Percentiles rank a stretch among this genome's conserved stretches.
Conservation (phyloP, 108 stramenopile genomes). For the Cyclotella kingstonii region DNA sequence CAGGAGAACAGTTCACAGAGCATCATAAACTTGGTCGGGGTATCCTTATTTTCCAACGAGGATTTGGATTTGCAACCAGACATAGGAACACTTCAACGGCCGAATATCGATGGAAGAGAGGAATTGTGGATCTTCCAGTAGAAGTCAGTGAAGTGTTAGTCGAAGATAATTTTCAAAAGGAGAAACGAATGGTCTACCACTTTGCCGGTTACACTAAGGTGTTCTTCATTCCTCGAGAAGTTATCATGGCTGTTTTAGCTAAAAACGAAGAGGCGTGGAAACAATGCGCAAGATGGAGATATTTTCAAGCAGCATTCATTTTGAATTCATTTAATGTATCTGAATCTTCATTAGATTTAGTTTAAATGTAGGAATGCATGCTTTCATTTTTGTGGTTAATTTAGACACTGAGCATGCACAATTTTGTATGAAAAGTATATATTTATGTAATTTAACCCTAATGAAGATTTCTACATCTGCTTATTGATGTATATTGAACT, state of each 20-base stretch:
- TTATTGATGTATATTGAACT: no score
- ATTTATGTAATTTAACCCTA: no score
- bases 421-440: no score
- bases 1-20: conserved; percentile 23
- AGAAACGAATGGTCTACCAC: conserved; percentile 25
- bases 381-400: no score
- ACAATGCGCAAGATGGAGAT: conserved; percentile 47
- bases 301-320: conserved; percentile 28
- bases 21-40: conserved; percentile 40
- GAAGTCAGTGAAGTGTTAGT: conserved; percentile 44
- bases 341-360: not conserved
- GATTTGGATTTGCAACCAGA: conserved; percentile 21
- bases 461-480: no score
- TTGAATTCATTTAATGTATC: conserved; percentile 15
- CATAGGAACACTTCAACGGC: not conserved
- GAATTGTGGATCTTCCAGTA: conserved; percentile 1
- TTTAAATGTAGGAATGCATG: no score
- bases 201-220: conserved; percentile 40
- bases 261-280: conserved; percentile 43
- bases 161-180: conserved; percentile 32
- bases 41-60: conserved; percentile 22
- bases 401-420: no score
- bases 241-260: conserved; percentile 27
- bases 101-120: conserved; percentile 4
- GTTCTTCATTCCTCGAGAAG: conserved; percentile 35